Base-by-base conservation (phyloP, 257 asterid species). In the Anisodus acutangulus region DNA sequence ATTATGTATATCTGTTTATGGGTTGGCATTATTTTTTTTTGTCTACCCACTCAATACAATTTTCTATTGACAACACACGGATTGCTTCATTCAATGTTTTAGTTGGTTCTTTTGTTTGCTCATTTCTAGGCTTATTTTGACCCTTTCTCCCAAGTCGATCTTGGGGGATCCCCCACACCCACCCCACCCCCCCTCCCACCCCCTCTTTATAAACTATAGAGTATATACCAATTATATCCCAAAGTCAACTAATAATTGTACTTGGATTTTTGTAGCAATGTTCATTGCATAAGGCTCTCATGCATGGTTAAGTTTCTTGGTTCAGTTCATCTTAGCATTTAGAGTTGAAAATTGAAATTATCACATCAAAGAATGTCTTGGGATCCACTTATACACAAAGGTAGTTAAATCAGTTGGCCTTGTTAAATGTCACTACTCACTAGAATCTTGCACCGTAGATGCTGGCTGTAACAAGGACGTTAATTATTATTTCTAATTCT, bases 51-150 rank as follows among this genome's bases (percentile, higher is more conserved):
- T 47, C 64, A 26, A 78, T 26, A 78, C 81, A 78, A 26, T 31
- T 78, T 76, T 51, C 45, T 76, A 54, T 76, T 12, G 64, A 76
- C 47, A 76, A 26, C 81, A 7, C 70, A 63, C 15, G 49, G 43
- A 22, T 53, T 53, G 59, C 81, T 53, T 53, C 81, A 55, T 78
- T 57, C 81, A 43, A 70, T 71, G 49, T 3, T 35, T 1, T 57
- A 79, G 74, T 71, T 58, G 82, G 10, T 8, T 64, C 8, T 72
- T 26, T 58, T 45, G 78, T 72, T 83, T 72, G 74, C 70, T 82
- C 79, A 80, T 80, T 88, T 87, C 79, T 83, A 85, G 87, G 82
- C 68, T 69, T 60, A 39, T 39, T 60, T 54, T 31, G 9, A 70
- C 37, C 51, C 83, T 60, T 74, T 57, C 53, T 39, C 37, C 86